Evolutionary conservation across 768 basidiomycete genomes (phyloP).

Genomic region (Cyclocybe cylindracea): DNA sequence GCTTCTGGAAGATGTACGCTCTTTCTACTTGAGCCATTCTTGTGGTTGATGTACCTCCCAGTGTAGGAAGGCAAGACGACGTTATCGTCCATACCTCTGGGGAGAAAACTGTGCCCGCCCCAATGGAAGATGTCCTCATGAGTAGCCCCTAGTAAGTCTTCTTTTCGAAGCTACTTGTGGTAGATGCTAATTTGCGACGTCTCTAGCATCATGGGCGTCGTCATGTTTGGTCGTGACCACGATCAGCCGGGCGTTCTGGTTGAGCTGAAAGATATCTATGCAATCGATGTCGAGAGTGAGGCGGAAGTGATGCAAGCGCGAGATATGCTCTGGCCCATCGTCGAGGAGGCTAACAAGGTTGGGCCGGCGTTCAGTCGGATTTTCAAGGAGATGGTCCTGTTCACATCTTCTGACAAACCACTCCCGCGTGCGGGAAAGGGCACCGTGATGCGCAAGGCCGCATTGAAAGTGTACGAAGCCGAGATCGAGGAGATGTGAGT

Average conservation of each 20-base stretch:
- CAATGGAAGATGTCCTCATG: constrained; percentile 29
- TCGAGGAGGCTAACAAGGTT: constrained; percentile 46
- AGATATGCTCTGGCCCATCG: constrained; percentile 38
- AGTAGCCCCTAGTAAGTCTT: constrained; percentile 25
- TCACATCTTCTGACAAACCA: constrained; percentile 37
- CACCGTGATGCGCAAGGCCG: constrained; percentile 45
- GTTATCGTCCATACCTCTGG: constrained; percentile 38
- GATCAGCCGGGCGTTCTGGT: constrained; percentile 34
- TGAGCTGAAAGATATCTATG: constrained; percentile 24
- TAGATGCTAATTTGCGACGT: background rate
- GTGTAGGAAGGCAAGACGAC: constrained; percentile 42
- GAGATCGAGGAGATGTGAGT: constrained; percentile 50
- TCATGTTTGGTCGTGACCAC: constrained; percentile 46
- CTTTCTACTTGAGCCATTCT: background rate
- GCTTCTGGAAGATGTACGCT: constrained; percentile 44
- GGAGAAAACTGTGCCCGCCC: constrained; percentile 36
- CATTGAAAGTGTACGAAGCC: constrained; percentile 38
- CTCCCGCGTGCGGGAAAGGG: constrained; percentile 50
- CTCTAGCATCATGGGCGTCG: constrained; percentile 25
- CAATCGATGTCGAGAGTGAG: constrained; percentile 25
- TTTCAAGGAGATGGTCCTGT: constrained; percentile 54
- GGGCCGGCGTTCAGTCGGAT: constrained; percentile 46
- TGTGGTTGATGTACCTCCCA: constrained; percentile 9
- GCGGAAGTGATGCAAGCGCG: constrained; percentile 26
- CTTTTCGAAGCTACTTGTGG: background rate